Percentiles rank a stretch among this genome's conserved stretches.
phyloP scores from a whole-genome alignment of 768 basidiomycete genomes.

The Auricularia sp. region DNA sequence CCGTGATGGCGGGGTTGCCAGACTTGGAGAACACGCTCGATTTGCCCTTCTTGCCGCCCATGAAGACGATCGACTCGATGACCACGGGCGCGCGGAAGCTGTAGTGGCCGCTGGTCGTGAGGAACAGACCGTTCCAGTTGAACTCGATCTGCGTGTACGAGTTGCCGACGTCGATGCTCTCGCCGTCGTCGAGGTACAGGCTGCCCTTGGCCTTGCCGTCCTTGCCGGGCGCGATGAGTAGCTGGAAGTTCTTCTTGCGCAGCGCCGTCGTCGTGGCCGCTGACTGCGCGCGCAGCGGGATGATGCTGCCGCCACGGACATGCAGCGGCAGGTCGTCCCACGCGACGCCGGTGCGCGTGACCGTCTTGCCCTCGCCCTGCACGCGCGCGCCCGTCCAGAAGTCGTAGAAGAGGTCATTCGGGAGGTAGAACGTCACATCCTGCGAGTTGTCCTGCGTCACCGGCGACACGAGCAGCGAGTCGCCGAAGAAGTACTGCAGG shows the following conservation, averaged over 20 bases:
- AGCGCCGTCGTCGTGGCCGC: constrained; percentile 54
- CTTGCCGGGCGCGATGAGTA: constrained; percentile 49
- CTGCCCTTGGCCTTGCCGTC: constrained; percentile 41
- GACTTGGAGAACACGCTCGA: too few relatives aligned
- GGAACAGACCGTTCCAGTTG: neutral
- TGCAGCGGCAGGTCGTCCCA: constrained; percentile 52
- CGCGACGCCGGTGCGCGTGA: constrained; percentile 37
- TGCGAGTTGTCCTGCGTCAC: constrained; percentile 52
- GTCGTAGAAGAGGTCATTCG: constrained; percentile 56
- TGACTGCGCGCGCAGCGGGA: constrained; percentile 44
- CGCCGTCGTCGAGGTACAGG: constrained; percentile 59
- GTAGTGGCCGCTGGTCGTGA: neutral
- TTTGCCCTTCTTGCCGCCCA: too few relatives aligned
- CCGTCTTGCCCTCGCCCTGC: constrained; percentile 33
- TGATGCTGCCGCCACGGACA: constrained; percentile 47
- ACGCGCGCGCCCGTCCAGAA: constrained; percentile 41
- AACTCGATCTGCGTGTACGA: neutral
- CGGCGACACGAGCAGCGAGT: constrained; percentile 57
- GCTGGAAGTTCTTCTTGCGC: constrained; percentile 45
- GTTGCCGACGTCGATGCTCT: neutral
- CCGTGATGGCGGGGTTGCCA: too few relatives aligned
- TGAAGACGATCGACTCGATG: too few relatives aligned
- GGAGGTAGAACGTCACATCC: constrained; percentile 50
- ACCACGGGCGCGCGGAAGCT: neutral
- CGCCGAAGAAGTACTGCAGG: constrained; percentile 60